Evolutionary conservation across 192 early-diverging fungal genomes (phyloP).

Genomic region (Ambispora gerdemannii): DNA sequence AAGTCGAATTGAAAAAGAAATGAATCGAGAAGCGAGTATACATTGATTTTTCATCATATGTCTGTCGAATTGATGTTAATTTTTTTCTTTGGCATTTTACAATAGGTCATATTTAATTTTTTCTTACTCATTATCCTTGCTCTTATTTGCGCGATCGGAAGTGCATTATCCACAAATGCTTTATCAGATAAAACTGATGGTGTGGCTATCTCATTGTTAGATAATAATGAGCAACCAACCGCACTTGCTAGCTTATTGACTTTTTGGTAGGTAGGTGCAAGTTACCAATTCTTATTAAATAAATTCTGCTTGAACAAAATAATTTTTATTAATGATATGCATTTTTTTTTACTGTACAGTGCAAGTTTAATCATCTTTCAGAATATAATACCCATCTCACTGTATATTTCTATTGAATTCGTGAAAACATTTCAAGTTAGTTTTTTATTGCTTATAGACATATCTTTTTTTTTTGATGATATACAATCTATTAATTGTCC

Average conservation of each 20-base stretch:
- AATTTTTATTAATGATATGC: background rate
- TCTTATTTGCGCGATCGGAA: conserved; percentile 39
- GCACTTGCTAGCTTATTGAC: conserved; percentile 34
- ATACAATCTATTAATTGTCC: background rate
- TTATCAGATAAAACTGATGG: conserved; percentile 23
- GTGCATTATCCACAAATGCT: conserved; percentile 31
- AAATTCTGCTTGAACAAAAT: background rate
- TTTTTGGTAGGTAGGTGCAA: conserved; percentile 38
- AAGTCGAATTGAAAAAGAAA: conserved; percentile 77
- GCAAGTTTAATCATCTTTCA: conserved; percentile 90
- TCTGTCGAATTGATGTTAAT: background rate
- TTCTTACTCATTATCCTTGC: conserved; percentile 38
- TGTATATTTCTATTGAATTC: conserved; percentile 93
- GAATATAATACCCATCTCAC: conserved; percentile 93
- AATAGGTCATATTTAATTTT: conserved; percentile 44
- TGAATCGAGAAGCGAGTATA: conserved; percentile 69
- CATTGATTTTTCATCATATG: background rate
- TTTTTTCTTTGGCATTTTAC: background rate
- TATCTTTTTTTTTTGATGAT: background rate
- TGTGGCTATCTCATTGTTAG: conserved; percentile 22
- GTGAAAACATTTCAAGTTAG: conserved; percentile 78
- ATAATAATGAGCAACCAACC: conserved; percentile 7
- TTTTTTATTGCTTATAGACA: background rate
- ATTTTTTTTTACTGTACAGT: conserved; percentile 49
- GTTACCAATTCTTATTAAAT: background rate